Conservation (phyloP, 176 grass and related monocot species). For the Raddia distichophylla region DNA sequence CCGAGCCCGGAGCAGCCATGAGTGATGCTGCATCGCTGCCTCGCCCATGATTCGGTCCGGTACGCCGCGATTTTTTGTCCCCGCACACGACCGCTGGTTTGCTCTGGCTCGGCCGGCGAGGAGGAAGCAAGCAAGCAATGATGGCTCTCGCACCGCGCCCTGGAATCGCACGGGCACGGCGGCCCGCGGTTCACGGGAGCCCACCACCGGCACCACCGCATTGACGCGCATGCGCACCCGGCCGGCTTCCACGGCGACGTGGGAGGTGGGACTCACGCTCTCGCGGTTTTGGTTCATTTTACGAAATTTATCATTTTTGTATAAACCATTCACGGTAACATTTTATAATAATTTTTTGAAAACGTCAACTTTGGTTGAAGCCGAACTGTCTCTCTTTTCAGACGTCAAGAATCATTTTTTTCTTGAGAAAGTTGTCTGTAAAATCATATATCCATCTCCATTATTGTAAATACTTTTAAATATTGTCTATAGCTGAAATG, state of each 20-base stretch:
- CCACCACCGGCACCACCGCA: neutral
- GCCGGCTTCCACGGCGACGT: slow-evolving; percentile 15
- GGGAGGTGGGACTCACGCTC: neutral
- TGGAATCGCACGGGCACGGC: neutral
- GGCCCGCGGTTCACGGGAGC: neutral
- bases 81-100: slow-evolving; percentile 32
- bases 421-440: too few species aligned
- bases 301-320: too few species aligned
- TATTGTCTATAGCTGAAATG: too few species aligned
- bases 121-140: neutral
- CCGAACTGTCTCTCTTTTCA: too few species aligned
- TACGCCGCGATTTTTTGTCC: slow-evolving; percentile 42
- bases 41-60: slow-evolving; percentile 56
- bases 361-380: too few species aligned
- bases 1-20: slow-evolving; percentile 1
- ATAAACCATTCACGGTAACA: too few species aligned
- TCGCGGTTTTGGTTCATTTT: too few species aligned
- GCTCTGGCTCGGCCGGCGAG: slow-evolving; percentile 34
- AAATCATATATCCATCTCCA: too few species aligned
- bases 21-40: neutral
- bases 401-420: too few species aligned
- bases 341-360: too few species aligned
- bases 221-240: slow-evolving; percentile 21
- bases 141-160: neutral
- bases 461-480: too few species aligned